Conservation (phyloP, 345 rosid genomes). For the Gossypium stocksii region DNA sequence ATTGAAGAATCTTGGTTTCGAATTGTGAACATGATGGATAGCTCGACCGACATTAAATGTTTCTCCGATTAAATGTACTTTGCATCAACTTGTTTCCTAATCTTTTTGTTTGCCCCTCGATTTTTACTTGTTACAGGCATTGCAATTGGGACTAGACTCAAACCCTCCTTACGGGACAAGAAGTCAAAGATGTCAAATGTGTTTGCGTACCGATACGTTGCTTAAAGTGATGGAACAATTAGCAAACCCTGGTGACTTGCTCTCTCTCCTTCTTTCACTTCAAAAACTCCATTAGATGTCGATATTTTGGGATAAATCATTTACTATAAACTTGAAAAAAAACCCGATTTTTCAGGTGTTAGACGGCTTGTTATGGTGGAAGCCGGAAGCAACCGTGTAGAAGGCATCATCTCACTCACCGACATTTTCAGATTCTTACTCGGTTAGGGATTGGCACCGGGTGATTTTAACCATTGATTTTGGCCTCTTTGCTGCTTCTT, state of each 20-base stretch:
- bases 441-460: constrained; percentile 24
- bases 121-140: constrained; percentile 36
- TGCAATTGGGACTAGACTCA: constrained; percentile 69
- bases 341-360: constrained; percentile 39
- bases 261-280: background rate
- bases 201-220: constrained; percentile 61
- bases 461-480: too few relatives aligned
- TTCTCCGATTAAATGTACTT: background rate
- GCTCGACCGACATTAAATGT: background rate
- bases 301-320: background rate
- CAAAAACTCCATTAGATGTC: background rate
- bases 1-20: background rate
- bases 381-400: constrained; percentile 76
- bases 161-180: constrained; percentile 40
- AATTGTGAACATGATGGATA: background rate
- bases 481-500: too few relatives aligned
- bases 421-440: constrained; percentile 63
- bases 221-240: constrained; percentile 71
- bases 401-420: constrained; percentile 58
- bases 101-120: background rate
- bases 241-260: constrained; percentile 53
- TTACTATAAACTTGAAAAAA: background rate
- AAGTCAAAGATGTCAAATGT: constrained; percentile 71
- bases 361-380: constrained; percentile 67
- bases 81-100: background rate